Conservation (phyloP, 2,329 filamentous ascomycete genomes). For the Chaetothyriales sp. region DNA sequence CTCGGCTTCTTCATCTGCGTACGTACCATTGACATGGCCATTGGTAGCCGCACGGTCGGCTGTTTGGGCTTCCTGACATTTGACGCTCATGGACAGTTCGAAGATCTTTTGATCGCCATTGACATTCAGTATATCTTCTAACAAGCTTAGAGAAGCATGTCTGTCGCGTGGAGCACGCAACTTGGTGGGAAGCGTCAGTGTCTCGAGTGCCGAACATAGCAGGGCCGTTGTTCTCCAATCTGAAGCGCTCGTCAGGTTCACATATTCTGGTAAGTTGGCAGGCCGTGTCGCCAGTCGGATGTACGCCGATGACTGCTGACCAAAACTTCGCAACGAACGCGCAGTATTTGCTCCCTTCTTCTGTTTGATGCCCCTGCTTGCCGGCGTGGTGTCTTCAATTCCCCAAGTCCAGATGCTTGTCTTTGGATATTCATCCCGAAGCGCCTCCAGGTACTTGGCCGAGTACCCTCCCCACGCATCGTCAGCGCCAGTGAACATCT, state of each 20-base stretch:
- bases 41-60: background rate
- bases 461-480: constrained; percentile 74
- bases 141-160: constrained; percentile 43
- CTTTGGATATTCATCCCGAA: constrained; percentile 87
- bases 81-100: constrained; percentile 54
- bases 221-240: constrained; percentile 71
- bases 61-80: background rate
- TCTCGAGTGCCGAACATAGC: constrained; percentile 64
- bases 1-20: constrained; percentile 8
- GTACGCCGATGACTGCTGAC: constrained; percentile 60
- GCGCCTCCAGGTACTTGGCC: constrained; percentile 56
- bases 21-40: constrained; percentile 9
- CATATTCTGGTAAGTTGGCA: constrained; percentile 39
- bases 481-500: constrained; percentile 58
- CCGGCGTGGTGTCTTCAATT: constrained; percentile 48
- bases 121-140: constrained; percentile 55
- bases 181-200: constrained; percentile 61
- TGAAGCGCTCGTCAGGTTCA: constrained; percentile 49
- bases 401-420: constrained; percentile 78
- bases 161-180: constrained; percentile 37
- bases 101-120: constrained; percentile 71
- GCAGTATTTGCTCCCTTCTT: constrained; percentile 61
- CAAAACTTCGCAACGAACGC: constrained; percentile 54
- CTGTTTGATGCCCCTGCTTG: constrained; percentile 47
- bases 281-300: constrained; percentile 59